These are phyloP conservation scores for Cordyceps farinosa DNA, from an alignment of 2,329 filamentous ascomycete genomes.

Conservation along the genomic window DNA sequence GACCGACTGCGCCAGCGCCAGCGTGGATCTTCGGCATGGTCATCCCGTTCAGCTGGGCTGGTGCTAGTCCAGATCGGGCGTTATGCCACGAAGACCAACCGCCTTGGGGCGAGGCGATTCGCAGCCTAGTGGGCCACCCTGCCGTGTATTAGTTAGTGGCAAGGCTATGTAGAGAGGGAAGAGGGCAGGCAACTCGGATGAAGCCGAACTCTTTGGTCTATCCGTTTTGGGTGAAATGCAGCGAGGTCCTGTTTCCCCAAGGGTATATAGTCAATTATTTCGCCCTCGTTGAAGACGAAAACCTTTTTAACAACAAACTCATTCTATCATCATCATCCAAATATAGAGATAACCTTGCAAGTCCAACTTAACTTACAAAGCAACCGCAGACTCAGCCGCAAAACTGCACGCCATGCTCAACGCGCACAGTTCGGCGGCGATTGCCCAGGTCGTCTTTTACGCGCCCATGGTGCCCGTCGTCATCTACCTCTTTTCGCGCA, in stretches of 20 bases:
- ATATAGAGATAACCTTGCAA: background rate
- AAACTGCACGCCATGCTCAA: slow-evolving; percentile 18
- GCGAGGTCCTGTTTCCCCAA: background rate
- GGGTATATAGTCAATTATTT: background rate
- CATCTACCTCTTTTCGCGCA: slow-evolving; percentile 26
- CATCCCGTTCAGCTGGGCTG: background rate
- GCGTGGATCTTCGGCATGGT: slow-evolving; percentile 4
- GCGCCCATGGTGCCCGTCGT: slow-evolving; percentile 25
- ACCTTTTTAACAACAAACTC: background rate
- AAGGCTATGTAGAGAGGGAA: too few species aligned
- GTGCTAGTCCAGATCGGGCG: slow-evolving; percentile 12
- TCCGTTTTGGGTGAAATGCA: slow-evolving; percentile 3
- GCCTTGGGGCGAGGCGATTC: background rate
- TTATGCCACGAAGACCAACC: slow-evolving; percentile 10
- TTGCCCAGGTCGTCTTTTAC: slow-evolving; percentile 28
- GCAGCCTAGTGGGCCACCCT: background rate
- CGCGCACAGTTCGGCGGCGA: slow-evolving; percentile 25
- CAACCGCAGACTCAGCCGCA: too few species aligned
- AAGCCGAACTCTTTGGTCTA: background rate
- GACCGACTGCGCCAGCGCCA: background rate
- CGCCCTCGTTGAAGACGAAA: background rate
- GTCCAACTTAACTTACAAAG: background rate
- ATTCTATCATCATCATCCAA: background rate
- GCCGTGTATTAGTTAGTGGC: background rate
- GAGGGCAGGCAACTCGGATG: background rate